phyloP scores from a whole-genome alignment of 208 protist species.

The Trypanosoma mega region DNA sequence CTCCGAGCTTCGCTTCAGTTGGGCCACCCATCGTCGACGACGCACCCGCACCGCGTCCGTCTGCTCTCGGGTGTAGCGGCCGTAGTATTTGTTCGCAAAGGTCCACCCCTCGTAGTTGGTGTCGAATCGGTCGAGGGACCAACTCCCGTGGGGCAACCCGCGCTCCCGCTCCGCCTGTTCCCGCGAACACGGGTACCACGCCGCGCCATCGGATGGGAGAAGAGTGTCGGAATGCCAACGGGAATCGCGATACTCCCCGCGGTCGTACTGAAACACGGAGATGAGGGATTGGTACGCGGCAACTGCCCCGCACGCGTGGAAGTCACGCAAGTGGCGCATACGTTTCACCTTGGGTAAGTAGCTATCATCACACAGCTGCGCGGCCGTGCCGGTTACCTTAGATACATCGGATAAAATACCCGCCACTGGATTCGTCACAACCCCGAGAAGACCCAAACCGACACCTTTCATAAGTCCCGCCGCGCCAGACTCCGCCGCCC shows the following conservation, averaged over 20 bases:
- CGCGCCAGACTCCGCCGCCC: constrained; percentile 69
- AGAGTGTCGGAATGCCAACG: constrained; percentile 10
- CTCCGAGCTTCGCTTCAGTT: constrained; percentile 47
- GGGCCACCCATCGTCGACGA: constrained; percentile 68
- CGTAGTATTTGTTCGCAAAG: constrained; percentile 74
- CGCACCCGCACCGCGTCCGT: constrained; percentile 43
- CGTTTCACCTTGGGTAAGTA: constrained; percentile 70
- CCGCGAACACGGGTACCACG: constrained; percentile 64
- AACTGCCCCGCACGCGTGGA: constrained; percentile 74
- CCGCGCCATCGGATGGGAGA: constrained; percentile 38
- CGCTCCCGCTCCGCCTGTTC: constrained; percentile 33
- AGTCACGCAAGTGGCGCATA: constrained; percentile 60
- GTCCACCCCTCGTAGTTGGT: constrained; percentile 80
- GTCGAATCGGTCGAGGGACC: constrained; percentile 62
- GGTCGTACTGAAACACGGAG: constrained; percentile 78
- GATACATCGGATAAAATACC: constrained; percentile 85
- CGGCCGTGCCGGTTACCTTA: constrained; percentile 51
- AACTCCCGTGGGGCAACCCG: constrained; percentile 31
- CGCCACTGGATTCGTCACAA: constrained; percentile 79
- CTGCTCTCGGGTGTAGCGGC: constrained; percentile 44
- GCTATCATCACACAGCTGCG: constrained; percentile 63
- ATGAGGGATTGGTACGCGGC: constrained; percentile 58
- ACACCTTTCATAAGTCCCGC: constrained; percentile 79
- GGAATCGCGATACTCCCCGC: constrained; percentile 20
- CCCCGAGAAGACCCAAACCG: constrained; percentile 83